Evolutionary conservation across 495 filamentous ascomycete species (phyloP).

Genomic region (Melanomma pulvis-pyrius): DNA sequence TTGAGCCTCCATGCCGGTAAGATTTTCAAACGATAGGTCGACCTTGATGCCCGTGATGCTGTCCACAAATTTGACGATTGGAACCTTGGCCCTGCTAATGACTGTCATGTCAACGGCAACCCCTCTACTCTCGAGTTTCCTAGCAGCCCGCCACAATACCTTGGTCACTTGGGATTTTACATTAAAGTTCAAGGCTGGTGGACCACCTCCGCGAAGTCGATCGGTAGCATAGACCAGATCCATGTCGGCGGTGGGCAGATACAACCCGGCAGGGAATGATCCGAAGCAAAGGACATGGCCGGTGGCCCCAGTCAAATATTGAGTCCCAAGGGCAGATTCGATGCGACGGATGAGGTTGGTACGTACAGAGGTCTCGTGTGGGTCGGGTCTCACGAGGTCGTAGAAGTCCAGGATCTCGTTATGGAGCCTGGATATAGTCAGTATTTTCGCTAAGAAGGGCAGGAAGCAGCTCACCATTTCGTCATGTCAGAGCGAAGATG

Average conservation of each 20-base stretch:
- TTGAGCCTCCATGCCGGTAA: slow-evolving; percentile 75
- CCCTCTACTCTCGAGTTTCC: slow-evolving; percentile 52
- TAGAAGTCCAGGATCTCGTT: slow-evolving; percentile 90
- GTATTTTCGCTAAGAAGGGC: not conserved
- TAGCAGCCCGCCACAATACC: slow-evolving; percentile 51
- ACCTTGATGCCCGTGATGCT: slow-evolving; percentile 70
- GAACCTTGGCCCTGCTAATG: slow-evolving; percentile 78
- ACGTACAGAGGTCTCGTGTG: slow-evolving; percentile 75
- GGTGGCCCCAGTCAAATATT: slow-evolving; percentile 39
- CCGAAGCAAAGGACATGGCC: slow-evolving; percentile 75
- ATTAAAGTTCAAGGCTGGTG: not conserved
- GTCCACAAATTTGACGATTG: slow-evolving; percentile 89
- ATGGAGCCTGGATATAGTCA: slow-evolving; percentile 59
- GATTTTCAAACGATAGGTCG: slow-evolving; percentile 93
- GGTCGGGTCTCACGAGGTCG: slow-evolving; percentile 73
- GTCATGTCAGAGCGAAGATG: slow-evolving; percentile 1
- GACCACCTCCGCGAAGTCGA: slow-evolving; percentile 53
- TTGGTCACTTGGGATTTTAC: slow-evolving; percentile 24
- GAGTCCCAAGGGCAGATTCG: slow-evolving; percentile 53
- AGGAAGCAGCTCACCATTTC: slow-evolving; percentile 21
- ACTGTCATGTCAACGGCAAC: slow-evolving; percentile 59
- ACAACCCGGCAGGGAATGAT: slow-evolving; percentile 86
- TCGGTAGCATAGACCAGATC: slow-evolving; percentile 84
- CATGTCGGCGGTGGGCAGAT: slow-evolving; percentile 90
- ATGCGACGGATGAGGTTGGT: slow-evolving; percentile 69